A percentile compares a stretch with the other conserved stretches of the same genome.
These are phyloP conservation scores for Pterocarpus santalinus DNA, from an alignment of 306 rosid species.

Conservation along the genomic window DNA sequence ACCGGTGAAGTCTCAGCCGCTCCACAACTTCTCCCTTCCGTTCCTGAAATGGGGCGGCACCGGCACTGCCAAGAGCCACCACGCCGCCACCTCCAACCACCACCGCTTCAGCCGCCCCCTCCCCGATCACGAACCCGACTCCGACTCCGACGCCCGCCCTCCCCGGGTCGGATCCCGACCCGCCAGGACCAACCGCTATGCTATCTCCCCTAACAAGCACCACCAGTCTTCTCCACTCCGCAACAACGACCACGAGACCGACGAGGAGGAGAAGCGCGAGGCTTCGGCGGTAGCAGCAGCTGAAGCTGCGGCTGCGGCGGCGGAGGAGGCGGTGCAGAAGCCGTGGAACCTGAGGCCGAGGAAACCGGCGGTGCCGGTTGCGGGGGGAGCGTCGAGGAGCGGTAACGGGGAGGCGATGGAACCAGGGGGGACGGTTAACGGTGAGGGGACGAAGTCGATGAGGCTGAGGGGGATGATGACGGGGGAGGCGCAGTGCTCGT, in stretches of 20 bases:
- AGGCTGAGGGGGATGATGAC: conserved; percentile 67
- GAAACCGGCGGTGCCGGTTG: conserved; percentile 57
- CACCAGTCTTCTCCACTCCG: conserved; percentile 3
- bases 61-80: conserved; percentile 51
- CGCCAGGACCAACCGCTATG: conserved; percentile 67
- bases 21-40: conserved; percentile 87
- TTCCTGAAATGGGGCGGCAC: conserved; percentile 87
- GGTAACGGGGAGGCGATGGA: conserved; percentile 58
- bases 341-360: conserved; percentile 86
- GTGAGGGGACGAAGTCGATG: conserved; percentile 65
- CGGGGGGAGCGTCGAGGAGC: conserved; percentile 48
- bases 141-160: conserved; percentile 52
- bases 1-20: conserved; percentile 87
- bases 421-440: conserved; percentile 19
- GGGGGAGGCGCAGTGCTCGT: conserved; percentile 48
- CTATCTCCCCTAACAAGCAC: conserved; percentile 47
- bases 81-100: conserved; percentile 50
- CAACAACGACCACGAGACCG: conserved; percentile 56
- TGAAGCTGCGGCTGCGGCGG: conserved; percentile 44
- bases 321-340: conserved; percentile 57
- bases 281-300: conserved; percentile 52
- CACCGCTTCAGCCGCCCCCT: conserved; percentile 68
- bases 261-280: conserved; percentile 52
- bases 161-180: conserved; percentile 70
- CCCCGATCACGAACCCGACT: conserved; percentile 59